Conservation (phyloP, 176 grass and related monocot genomes). For the Thinopyrum elongatum region DNA sequence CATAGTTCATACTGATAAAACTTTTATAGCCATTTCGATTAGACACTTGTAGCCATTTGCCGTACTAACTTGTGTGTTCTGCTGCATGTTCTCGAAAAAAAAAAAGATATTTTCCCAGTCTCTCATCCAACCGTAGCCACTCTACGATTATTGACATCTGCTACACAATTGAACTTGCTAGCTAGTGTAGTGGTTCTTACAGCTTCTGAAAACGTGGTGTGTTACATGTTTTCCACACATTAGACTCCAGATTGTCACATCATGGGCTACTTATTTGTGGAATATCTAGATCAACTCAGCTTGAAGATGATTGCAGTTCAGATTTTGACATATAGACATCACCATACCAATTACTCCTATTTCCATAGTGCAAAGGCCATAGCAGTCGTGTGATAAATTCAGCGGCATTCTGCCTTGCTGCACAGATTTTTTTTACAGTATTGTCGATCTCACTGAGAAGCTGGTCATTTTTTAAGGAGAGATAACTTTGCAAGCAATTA, state of each 20-base stretch:
- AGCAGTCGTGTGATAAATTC: background rate
- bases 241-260: background rate
- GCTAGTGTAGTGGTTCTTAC: no score
- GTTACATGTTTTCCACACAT: background rate
- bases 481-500: slow-evolving; percentile 11
- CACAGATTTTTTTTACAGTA: background rate
- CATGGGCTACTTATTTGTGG: background rate
- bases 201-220: background rate
- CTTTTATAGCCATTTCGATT: no score
- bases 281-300: background rate
- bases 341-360: background rate
- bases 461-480: background rate
- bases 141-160: no score
- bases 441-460: background rate
- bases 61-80: no score
- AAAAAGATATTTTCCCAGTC: no score
- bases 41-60: no score
- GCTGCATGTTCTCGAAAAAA: no score
- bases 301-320: background rate
- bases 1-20: background rate
- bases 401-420: no score
- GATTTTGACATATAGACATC: background rate
- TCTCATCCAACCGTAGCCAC: no score
- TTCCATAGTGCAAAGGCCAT: background rate
- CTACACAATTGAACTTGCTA: no score